These are phyloP conservation scores for Schizophyllum amplum DNA, from an alignment of 1,284 basidiomycete genomes.

Conservation along the genomic window DNA sequence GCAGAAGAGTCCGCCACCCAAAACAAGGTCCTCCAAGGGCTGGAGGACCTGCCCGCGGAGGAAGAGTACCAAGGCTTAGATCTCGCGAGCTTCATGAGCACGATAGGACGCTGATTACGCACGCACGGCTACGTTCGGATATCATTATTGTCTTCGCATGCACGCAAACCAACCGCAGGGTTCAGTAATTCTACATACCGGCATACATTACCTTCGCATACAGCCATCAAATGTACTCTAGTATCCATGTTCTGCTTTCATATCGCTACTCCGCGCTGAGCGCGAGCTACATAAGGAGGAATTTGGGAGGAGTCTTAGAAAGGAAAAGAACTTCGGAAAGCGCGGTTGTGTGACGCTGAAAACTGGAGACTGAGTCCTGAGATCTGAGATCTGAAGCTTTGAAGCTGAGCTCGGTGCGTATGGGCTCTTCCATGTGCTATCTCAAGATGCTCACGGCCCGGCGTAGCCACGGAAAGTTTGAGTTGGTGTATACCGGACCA, in stretches of 20 bases:
- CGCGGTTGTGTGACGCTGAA: too few species aligned
- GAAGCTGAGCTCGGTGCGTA: too few species aligned
- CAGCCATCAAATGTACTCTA: background rate
- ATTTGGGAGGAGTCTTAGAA: too few species aligned
- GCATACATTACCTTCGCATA: background rate
- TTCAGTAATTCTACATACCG: background rate
- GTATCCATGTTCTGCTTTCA: background rate
- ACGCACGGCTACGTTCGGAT: conserved; percentile 6
- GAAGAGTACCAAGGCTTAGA: conserved; percentile 87
- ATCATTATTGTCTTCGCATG: conserved; percentile 17
- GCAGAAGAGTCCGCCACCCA: conserved; percentile 46
- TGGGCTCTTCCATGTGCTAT: too few species aligned
- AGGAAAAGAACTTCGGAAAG: background rate
- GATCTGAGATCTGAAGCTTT: too few species aligned
- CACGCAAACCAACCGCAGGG: background rate
- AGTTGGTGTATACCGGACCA: too few species aligned
- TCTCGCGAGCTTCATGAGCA: conserved; percentile 78
- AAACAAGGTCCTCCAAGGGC: conserved; percentile 76
- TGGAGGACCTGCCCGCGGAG: conserved; percentile 85
- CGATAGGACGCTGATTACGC: conserved; percentile 39
- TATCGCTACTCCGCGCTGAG: too few species aligned
- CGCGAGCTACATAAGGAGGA: too few species aligned
- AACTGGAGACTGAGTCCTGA: too few species aligned
- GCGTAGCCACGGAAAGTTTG: too few species aligned
- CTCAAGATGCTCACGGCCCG: too few species aligned